Evolutionary conservation across 1,139 yeast genomes (phyloP), one percentile per base, ranked within the genome.

Genomic region (Lipomyces yarrowii): DNA sequence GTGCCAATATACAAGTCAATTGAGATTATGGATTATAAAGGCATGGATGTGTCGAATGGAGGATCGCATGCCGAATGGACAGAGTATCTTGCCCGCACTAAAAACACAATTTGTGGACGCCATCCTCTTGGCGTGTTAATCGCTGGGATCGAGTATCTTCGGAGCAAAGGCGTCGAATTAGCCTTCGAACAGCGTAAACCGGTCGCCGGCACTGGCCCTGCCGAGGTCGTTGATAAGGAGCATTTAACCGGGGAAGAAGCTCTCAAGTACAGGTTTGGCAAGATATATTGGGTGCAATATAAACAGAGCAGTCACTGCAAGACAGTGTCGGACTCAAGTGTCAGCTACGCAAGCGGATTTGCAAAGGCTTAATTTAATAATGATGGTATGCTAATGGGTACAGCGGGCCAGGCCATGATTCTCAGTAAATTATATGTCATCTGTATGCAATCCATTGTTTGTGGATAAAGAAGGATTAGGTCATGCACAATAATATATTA

Each of bases 51-150:
- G 13, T 67, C 73, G 4, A 66, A 46, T 15, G 74, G 77, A 11
- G 80, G 89, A 3, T 87, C 91, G 0, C 83, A 86, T 64, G 73
- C 74, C 0, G 77, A 77, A n/a, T 94, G 97, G 91, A 82, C 81
- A 60, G 76, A 81, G 33, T 94, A 94, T 74, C 84, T 94, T 10
- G 78, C 78, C 2, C 71, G 72, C 1, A 90, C 98, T 0, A 91
- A 89, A 0, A 93, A 94, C 77, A 96, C 99, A 0, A 90, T 94
- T 32, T 96, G 99, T 76, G 99, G 99, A 0, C 90, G 93, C 68
- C 88, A 86, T 69, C 98, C 99, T 0, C 81, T 94, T 55, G 84
- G 86, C 1, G 81, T 91, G 13, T 76, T 93, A 51, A 77, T 92
- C 63, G 78, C 81, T 56, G 78, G 89, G 11, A 74, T 87, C 72